Base-by-base conservation (phyloP, 345 rosid species). In the Pugionium cornutum region DNA sequence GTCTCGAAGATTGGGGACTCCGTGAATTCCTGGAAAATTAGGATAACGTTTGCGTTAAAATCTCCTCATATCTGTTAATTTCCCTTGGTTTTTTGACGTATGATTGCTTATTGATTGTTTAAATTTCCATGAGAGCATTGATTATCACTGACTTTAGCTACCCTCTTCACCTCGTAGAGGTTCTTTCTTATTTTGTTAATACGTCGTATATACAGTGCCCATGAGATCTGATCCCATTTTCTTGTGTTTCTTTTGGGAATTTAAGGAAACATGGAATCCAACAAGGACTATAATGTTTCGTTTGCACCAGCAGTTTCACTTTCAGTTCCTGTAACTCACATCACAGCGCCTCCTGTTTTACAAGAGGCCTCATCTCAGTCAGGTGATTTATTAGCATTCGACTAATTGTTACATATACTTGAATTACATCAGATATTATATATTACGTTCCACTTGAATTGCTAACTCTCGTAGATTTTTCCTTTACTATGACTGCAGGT, bases 201-300 rank as follows among this genome's bases (percentile, higher is more conserved):
- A 37, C 39, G 6, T 54, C 5, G 4, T 55, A 5, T 45, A 29
- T 66, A 28, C n/a, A 5, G 29, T 8, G 25, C 25, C 7, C 3
- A 62, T 62, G 26, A 47, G 2, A 47, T 33, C 52, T 62, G 48
- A 69, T 62, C 18, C 18, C 18, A 18, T 18, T 18, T 18, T 18
- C 18, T 18, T 18, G 18, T 18, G 18, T 18, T 18, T 18, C 18
- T 18, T 18, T 18, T 18, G 89, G 41, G 55, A 3, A 9, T 55
- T 48, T 31, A 9, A 70, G 83, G 76, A 56, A 52, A 59, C 65
- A 92, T 92, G 98, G 88, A 70, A 34, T 74, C 80, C n/a, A 86
- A 82, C 41, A 53, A 66, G 3, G 89, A 86, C 53, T 88, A 86
- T 67, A 75, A 69, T 44, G 61, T 48, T 4, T 57, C 76, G 27